These are phyloP conservation scores for Candolleomyces eurysporus DNA, from an alignment of 768 basidiomycete genomes.

Conservation along the genomic window DNA sequence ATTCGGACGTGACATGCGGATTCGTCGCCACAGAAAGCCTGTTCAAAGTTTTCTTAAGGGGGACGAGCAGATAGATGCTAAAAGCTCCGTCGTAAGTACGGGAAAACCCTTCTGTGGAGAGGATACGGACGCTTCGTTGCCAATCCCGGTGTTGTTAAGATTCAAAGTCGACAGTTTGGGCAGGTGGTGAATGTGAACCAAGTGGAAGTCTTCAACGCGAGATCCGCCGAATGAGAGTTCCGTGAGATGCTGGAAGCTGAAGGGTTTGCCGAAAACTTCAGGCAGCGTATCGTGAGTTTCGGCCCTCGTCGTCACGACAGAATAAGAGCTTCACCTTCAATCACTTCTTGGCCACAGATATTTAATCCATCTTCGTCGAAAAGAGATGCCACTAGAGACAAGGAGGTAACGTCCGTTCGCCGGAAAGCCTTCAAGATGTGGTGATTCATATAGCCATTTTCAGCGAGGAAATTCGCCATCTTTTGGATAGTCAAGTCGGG, in stretches of 20 bases:
- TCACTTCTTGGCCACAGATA: constrained; percentile 41
- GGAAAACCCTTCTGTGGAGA: background rate
- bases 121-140: constrained; percentile 56
- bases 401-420: constrained; percentile 39
- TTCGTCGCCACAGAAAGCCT: constrained; percentile 55
- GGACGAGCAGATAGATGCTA: constrained; percentile 57
- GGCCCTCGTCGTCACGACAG: background rate
- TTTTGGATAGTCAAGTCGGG: constrained; percentile 37
- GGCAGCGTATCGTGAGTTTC: constrained; percentile 1
- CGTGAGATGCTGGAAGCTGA: constrained; percentile 48
- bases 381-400: constrained; percentile 48
- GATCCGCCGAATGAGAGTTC: constrained; percentile 51
- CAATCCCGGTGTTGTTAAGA: constrained; percentile 52
- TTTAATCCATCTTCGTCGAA: constrained; percentile 49
- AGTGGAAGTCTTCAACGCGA: constrained; percentile 43
- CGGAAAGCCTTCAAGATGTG: constrained; percentile 44
- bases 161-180: constrained; percentile 46
- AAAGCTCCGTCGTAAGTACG: background rate
- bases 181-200: constrained; percentile 52
- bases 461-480: constrained; percentile 35
- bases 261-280: constrained; percentile 50
- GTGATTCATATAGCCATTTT: constrained; percentile 45
- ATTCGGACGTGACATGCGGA: constrained; percentile 52
- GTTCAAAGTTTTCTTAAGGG: constrained; percentile 52
- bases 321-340: constrained; percentile 30